These are phyloP conservation scores for Aspergillus wentii DNA, from an alignment of 495 filamentous ascomycete genomes.

Conservation along the genomic window DNA sequence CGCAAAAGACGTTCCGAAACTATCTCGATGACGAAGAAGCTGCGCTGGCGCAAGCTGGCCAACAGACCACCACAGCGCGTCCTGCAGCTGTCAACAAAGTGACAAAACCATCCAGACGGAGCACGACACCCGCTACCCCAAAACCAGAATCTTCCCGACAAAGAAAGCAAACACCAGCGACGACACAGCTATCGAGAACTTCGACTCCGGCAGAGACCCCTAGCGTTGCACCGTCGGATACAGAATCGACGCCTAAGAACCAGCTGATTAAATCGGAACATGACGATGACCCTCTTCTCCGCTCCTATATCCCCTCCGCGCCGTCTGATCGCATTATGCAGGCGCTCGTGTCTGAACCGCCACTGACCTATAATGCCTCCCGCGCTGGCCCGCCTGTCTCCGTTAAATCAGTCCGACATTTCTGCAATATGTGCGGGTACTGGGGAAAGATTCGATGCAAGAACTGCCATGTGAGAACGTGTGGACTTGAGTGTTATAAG, in stretches of 20 bases:
- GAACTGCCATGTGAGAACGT: slow-evolving; percentile 76
- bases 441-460: slow-evolving; percentile 84
- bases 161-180: slow-evolving; percentile 15
- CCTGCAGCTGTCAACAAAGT: slow-evolving; percentile 11
- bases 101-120: slow-evolving; percentile 23
- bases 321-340: slow-evolving; percentile 66
- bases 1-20: slow-evolving; percentile 87
- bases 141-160: slow-evolving; percentile 8
- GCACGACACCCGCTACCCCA: slow-evolving; percentile 31
- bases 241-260: slow-evolving; percentile 7
- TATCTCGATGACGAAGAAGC: slow-evolving; percentile 88
- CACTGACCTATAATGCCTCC: slow-evolving; percentile 75
- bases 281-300: slow-evolving; percentile 60
- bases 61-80: slow-evolving; percentile 17
- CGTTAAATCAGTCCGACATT: slow-evolving; percentile 57
- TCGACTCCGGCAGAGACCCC: slow-evolving; percentile 6
- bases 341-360: slow-evolving; percentile 62
- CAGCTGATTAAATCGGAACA: slow-evolving; percentile 30
- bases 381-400: slow-evolving; percentile 51
- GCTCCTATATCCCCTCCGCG: slow-evolving; percentile 54
- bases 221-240: background rate
- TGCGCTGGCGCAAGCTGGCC: slow-evolving; percentile 43
- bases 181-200: background rate
- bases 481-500: slow-evolving; percentile 76
- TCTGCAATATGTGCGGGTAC: slow-evolving; percentile 89